A percentile compares a stretch with the other conserved stretches of the same genome.
Evolutionary conservation across 306 rosid genomes (phyloP).

Genomic region (Mimosa bimucronata): DNA sequence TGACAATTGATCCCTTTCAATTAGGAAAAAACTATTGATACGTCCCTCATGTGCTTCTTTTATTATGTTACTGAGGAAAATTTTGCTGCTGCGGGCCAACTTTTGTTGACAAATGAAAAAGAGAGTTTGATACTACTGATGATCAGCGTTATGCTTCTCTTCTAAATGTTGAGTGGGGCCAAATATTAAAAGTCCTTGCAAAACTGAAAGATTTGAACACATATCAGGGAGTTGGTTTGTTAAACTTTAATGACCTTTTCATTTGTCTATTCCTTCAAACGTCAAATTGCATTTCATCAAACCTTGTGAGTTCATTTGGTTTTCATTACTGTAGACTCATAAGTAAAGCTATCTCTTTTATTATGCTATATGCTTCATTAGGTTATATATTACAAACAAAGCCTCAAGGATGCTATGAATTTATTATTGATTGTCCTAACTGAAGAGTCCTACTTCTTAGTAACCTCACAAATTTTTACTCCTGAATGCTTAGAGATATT

Average conservation of each 20-base stretch:
- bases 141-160: constrained; percentile 8
- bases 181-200: constrained; percentile 10
- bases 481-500: constrained; percentile 32
- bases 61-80: constrained; percentile 2
- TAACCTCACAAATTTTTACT: neutral
- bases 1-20: neutral
- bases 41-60: neutral
- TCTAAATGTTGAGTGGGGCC: constrained; percentile 13
- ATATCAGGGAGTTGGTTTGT: constrained; percentile 27
- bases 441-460: constrained; percentile 6
- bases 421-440: constrained; percentile 18
- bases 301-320: too few relatives aligned
- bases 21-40: neutral
- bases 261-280: too few relatives aligned
- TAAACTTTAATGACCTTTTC: constrained; percentile 6
- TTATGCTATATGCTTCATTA: constrained; percentile 24
- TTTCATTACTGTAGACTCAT: constrained; percentile 67
- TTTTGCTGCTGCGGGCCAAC: neutral
- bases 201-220: neutral
- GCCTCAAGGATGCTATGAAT: constrained; percentile 5
- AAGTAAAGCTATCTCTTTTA: constrained; percentile 50
- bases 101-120: constrained; percentile 2
- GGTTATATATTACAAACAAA: constrained; percentile 21
- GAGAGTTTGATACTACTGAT: neutral
- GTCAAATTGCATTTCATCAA: too few relatives aligned